Percentiles rank a stretch among this genome's conserved stretches.
Conservation (phyloP, 306 rosid genomes). For the Cucumis hystrix region DNA sequence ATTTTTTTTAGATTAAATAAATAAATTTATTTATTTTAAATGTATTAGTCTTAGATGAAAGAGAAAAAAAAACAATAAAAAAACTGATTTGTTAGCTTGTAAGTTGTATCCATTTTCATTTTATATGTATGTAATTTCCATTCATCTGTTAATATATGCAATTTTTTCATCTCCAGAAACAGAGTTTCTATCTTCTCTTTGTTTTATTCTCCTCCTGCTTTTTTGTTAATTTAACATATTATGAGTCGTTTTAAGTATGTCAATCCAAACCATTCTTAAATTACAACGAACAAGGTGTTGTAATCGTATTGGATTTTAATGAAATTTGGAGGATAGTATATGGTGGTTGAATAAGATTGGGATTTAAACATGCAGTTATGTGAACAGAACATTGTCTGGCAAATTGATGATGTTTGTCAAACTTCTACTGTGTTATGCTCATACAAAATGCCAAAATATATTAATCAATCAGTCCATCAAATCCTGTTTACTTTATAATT, state of each 20-base stretch:
- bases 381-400: neutral
- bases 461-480: neutral
- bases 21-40: neutral
- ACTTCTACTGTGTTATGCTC: neutral
- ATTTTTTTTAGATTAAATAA: neutral
- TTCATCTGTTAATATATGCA: conserved; percentile 1
- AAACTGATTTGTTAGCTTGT: neutral
- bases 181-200: no score
- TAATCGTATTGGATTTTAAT: neutral
- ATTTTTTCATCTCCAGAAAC: neutral
- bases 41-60: neutral
- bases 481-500: neutral
- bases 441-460: neutral
- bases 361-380: neutral
- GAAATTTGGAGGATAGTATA: neutral
- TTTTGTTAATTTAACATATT: no score
- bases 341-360: neutral
- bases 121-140: neutral
- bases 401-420: conserved; percentile 2
- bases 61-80: neutral
- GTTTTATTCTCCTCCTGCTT: no score
- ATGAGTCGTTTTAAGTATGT: no score
- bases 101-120: neutral
- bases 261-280: no score
- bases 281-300: neutral